phyloP scores from a whole-genome alignment of 352 stramenopile species.

The Pythium brassicae region DNA sequence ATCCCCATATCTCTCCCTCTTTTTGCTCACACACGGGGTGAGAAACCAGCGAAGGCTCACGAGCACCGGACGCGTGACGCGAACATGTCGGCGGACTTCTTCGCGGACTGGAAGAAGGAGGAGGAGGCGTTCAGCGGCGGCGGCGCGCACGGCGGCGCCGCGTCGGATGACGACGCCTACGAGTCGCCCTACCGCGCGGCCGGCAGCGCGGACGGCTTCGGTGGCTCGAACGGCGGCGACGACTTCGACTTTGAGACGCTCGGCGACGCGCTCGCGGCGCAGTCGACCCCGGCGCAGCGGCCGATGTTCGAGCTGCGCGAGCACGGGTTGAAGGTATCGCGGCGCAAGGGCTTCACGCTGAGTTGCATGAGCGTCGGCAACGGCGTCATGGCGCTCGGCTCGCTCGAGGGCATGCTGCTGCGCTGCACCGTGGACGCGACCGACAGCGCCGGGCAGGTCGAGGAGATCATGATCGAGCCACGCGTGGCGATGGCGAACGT shows the following conservation, averaged over 20 bases:
- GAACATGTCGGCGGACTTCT: conserved; percentile 84
- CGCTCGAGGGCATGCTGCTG: conserved; percentile 75
- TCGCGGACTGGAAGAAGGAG: conserved; percentile 87
- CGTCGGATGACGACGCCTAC: conserved; percentile 20
- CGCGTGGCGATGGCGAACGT: conserved; percentile 77
- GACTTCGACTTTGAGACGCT: conserved; percentile 80
- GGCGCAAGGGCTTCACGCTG: conserved; percentile 81
- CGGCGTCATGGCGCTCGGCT: conserved; percentile 76
- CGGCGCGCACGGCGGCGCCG: conserved; percentile 13
- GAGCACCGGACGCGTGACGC: conserved; percentile 1
- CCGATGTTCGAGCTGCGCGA: conserved; percentile 87
- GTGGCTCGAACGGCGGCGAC: conserved; percentile 39
- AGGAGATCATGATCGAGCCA: conserved; percentile 89
- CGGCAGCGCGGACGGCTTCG: conserved; percentile 10
- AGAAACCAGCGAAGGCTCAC: not conserved
- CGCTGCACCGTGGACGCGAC: conserved; percentile 77
- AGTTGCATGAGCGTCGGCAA: conserved; percentile 80
- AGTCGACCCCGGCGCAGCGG: conserved; percentile 61
- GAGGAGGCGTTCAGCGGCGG: conserved; percentile 31
- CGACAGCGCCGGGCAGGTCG: conserved; percentile 60
- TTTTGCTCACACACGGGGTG: too few species aligned
- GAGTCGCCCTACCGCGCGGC: conserved; percentile 29
- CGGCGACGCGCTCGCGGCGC: conserved; percentile 29
- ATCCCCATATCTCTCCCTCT: too few species aligned
- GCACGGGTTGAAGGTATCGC: conserved; percentile 80